Conservation (phyloP, 2,329 filamentous ascomycete genomes). For the Cladosporium sp. region DNA sequence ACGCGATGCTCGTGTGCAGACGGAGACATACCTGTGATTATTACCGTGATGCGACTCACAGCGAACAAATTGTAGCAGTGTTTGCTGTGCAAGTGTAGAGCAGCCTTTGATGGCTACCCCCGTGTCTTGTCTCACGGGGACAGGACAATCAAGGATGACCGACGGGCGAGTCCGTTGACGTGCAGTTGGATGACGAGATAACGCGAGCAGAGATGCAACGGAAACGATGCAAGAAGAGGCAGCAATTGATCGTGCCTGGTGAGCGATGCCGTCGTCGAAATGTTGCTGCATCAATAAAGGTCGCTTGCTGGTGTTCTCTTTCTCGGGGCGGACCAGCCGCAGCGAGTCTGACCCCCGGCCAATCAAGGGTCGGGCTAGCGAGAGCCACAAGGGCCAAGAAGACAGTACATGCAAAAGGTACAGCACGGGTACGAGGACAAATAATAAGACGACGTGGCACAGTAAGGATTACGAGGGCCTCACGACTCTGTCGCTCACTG, state of each 20-base stretch:
- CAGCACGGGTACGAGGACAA: not conserved
- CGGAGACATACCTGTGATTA: slow-evolving; percentile 3
- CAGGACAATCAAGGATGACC: slow-evolving; percentile 20
- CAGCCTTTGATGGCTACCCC: slow-evolving; percentile 21
- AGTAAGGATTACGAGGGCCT: slow-evolving; percentile 5
- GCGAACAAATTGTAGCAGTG: not conserved
- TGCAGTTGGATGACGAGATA: not conserved
- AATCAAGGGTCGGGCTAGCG: slow-evolving; percentile 11
- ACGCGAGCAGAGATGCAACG: not conserved
- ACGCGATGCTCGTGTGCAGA: not conserved
- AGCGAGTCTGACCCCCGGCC: slow-evolving; percentile 8
- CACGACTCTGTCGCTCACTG: not conserved
- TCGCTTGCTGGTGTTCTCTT: slow-evolving; percentile 20
- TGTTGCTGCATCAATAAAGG: slow-evolving; percentile 20
- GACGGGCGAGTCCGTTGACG: slow-evolving; percentile 12
- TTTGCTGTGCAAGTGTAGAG: slow-evolving; percentile 8
- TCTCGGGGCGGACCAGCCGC: slow-evolving; percentile 11
- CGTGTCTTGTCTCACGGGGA: slow-evolving; percentile 22
- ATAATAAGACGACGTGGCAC: not conserved
- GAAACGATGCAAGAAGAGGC: slow-evolving; percentile 15
- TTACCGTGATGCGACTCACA: not conserved
- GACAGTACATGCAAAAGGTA: slow-evolving; percentile 14
- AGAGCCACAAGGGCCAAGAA: slow-evolving; percentile 6
- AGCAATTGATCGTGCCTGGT: slow-evolving; percentile 16
- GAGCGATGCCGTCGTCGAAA: slow-evolving; percentile 19